Evolutionary conservation across 768 basidiomycete species (phyloP), one percentile per base, ranked within the genome.

Genomic region (Pulveroboletus sp.): DNA sequence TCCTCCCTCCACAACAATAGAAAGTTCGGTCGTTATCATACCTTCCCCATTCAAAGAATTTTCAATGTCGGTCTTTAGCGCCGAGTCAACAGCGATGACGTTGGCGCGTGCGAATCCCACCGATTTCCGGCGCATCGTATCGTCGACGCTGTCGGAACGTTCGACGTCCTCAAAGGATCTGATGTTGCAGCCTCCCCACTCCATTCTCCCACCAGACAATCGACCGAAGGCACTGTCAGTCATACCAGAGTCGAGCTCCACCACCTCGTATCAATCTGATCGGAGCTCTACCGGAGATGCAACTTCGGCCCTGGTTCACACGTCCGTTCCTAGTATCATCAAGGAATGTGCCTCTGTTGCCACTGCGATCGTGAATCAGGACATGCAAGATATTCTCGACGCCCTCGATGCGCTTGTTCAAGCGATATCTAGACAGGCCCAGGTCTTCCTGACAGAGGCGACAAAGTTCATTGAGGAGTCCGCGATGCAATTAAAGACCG

Each of bases 401-500:
- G 81, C 80, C 4, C 70, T 86, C 26, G 83, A 86, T 54, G 79
- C 75, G 1, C 72, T 86, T 30, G 67, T 76, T 51, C 68, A 65
- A 27, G 75, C 75, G 36, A 75, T 85, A 45, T 73, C 72, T 11
- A 71, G 68, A 43, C 81, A 83, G 51, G 65, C 63, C 9, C 61
- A 61, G 31, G 51, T 57, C 4, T 38, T 68, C 11, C 44, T 66
- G 19, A 31, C 43, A 4, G 58, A 66, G 22, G 77, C 76, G 12
- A 64, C 73, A 30, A 56, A 57, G 20, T 64, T 78, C 44, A 64
- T 82, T 34, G 67, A 73, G 41, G 72, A 76, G 36, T 78, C 78
- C 16, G 74, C 73, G 23, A 35, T 51, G 8, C 54, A 60, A 13
- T 31, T 53, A 32, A 68, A 55, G 44, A 42, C 47, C 24, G 51